Conservation (phyloP, 1,284 basidiomycete genomes). For the Heterobasidion parviporum region DNA sequence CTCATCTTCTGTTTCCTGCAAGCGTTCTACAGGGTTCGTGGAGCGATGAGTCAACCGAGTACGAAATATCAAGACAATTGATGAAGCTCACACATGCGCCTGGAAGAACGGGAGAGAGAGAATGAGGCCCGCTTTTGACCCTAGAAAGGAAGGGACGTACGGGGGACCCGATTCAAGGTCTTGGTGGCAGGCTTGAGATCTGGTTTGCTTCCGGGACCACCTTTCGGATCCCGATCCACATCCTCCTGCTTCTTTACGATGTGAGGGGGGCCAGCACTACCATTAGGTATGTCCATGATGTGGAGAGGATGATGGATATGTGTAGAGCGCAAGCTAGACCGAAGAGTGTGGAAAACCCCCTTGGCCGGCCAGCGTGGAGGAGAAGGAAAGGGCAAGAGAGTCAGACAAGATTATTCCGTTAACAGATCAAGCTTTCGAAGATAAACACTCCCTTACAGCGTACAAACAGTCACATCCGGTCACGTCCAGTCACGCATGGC, state of each 20-base stretch:
- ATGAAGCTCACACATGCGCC: conserved; percentile 64
- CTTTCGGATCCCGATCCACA: conserved; percentile 27
- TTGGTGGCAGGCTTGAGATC: conserved; percentile 63
- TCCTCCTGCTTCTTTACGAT: conserved; percentile 35
- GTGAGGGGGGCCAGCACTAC: conserved; percentile 11
- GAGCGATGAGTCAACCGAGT: not conserved
- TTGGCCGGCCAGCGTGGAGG: conserved; percentile 4
- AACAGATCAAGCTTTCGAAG: not conserved
- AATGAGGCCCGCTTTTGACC: conserved; percentile 13
- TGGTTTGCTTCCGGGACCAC: conserved; percentile 28
- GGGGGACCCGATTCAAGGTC: conserved; percentile 75
- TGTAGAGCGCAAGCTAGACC: not conserved
- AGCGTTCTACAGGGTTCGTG: conserved; percentile 10
- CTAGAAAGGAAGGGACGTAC: conserved; percentile 36
- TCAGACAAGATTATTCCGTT: not conserved
- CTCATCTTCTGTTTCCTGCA: conserved; percentile 70
- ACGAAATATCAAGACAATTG: not conserved
- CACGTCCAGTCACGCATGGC: no score
- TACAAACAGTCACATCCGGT: not conserved
- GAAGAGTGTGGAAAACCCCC: conserved; percentile 8
- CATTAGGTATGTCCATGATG: conserved; percentile 23
- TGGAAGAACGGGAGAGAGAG: conserved; percentile 19
- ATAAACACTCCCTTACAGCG: not conserved
- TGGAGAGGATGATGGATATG: not conserved
- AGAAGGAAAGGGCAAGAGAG: conserved; percentile 3